Evolutionary conservation across 2,329 filamentous ascomycete genomes (phyloP).

Genomic region (Beauveria pseudobassiana): DNA sequence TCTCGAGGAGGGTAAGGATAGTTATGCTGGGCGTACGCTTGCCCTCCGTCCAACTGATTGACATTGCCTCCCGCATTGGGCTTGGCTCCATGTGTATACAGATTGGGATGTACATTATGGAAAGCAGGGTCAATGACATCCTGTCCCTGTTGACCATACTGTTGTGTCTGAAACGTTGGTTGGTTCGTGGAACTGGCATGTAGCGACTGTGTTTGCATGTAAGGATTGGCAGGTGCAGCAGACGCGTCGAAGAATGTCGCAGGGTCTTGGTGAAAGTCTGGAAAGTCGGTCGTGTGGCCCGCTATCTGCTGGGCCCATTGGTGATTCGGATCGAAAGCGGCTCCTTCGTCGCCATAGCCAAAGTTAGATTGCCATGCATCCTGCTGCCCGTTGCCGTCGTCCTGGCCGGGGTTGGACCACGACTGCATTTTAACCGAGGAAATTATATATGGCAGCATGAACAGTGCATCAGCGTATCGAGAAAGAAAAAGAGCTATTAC

Average conservation of each 20-base stretch:
- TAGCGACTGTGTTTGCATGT: conserved; percentile 21
- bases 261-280: conserved; percentile 26
- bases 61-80: conserved; percentile 22
- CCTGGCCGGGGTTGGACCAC: conserved; percentile 30
- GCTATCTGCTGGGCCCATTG: conserved; percentile 30
- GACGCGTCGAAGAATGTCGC: conserved; percentile 26
- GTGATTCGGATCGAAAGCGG: conserved; percentile 32
- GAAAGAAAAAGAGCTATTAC: neutral
- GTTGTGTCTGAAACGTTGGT: conserved; percentile 25
- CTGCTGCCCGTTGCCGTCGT: conserved; percentile 28
- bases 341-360: conserved; percentile 25
- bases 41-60: conserved; percentile 24
- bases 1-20: conserved; percentile 27
- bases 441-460: conserved; percentile 9
- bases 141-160: conserved; percentile 26
- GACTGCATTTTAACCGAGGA: conserved; percentile 30
- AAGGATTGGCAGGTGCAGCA: conserved; percentile 25
- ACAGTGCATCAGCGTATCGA: neutral
- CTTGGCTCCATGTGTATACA: conserved; percentile 30
- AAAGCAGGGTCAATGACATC: conserved; percentile 32
- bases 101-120: conserved; percentile 28
- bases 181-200: conserved; percentile 23
- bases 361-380: conserved; percentile 29
- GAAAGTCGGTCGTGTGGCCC: conserved; percentile 25
- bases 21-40: conserved; percentile 25